These are phyloP conservation scores for Persicaria maculosa DNA, from an alignment of 148 eudicot genomes.

Conservation along the genomic window DNA sequence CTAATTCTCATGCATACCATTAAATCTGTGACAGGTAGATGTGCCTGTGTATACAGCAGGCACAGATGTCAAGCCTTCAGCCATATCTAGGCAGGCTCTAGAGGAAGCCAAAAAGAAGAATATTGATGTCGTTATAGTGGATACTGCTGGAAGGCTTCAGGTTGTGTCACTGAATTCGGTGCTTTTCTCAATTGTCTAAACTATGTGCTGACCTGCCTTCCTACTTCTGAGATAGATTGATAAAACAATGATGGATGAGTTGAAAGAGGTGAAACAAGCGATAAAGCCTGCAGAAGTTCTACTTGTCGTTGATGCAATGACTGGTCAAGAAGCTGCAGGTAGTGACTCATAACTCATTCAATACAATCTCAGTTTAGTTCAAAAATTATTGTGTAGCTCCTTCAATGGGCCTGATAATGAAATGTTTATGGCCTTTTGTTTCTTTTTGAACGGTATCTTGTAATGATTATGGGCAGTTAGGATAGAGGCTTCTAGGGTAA, in stretches of 20 bases:
- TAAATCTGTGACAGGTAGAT: slow-evolving; percentile 65
- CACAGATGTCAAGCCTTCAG: slow-evolving; percentile 79
- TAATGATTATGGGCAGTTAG: background rate
- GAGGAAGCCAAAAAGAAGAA: slow-evolving; percentile 77
- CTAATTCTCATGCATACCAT: slow-evolving; percentile 30
- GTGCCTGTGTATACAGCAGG: slow-evolving; percentile 96
- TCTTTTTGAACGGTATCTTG: background rate
- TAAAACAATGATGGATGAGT: slow-evolving; percentile 91
- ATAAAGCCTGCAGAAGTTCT: slow-evolving; percentile 87
- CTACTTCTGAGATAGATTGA: slow-evolving; percentile 49
- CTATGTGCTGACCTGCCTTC: slow-evolving; percentile 2
- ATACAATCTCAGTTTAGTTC: background rate
- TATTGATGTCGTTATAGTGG: slow-evolving; percentile 85
- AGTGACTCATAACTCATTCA: background rate
- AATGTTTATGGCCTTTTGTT: background rate
- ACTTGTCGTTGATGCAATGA: slow-evolving; percentile 99
- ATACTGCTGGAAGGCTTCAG: slow-evolving; percentile 99
- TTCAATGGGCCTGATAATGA: background rate
- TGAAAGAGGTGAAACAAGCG: slow-evolving; percentile 78
- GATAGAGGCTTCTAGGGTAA: too few species aligned
- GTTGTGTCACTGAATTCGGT: slow-evolving; percentile 26
- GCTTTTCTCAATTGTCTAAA: background rate
- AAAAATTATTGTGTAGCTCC: background rate
- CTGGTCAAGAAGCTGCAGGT: slow-evolving; percentile 99
- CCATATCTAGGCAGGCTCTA: slow-evolving; percentile 76